Evolutionary conservation across 768 basidiomycete genomes (phyloP).

Genomic region (Tylopilus intermedius): DNA sequence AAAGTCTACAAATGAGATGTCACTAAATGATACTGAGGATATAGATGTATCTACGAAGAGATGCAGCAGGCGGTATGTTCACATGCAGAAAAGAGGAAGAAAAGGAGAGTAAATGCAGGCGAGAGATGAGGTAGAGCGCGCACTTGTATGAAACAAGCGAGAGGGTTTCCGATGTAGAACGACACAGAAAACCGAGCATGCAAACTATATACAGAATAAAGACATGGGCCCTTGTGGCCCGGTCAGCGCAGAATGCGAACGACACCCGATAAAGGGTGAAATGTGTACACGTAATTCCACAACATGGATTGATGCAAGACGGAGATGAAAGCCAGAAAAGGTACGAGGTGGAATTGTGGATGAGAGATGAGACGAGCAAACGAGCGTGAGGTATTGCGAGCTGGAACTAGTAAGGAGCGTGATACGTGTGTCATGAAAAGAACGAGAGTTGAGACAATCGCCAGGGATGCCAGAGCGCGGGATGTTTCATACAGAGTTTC

Average conservation of each 20-base stretch:
- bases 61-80: background rate
- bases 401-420: conserved; percentile 17
- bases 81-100: background rate
- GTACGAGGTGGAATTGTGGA: conserved; percentile 3
- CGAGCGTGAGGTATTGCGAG: conserved; percentile 7
- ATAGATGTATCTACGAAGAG: conserved; percentile 19
- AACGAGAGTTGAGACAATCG: background rate
- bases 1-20: conserved; percentile 21
- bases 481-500: conserved; percentile 4
- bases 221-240: background rate
- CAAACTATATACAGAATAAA: conserved; percentile 23
- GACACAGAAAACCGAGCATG: no score
- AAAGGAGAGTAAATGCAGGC: background rate
- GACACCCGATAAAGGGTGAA: conserved; percentile 12
- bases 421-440: background rate
- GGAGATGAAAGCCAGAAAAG: conserved; percentile 16
- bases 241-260: conserved; percentile 4
- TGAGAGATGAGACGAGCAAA: conserved; percentile 5
- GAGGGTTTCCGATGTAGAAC: background rate
- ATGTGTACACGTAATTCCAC: conserved; percentile 33
- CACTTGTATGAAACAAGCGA: background rate
- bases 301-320: conserved; percentile 23
- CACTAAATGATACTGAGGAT: conserved; percentile 17
- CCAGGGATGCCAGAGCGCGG: background rate
- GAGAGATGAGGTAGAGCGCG: no score